Conservation (phyloP, 805 yeast species). For the Wickerhamiella cacticola region DNA sequence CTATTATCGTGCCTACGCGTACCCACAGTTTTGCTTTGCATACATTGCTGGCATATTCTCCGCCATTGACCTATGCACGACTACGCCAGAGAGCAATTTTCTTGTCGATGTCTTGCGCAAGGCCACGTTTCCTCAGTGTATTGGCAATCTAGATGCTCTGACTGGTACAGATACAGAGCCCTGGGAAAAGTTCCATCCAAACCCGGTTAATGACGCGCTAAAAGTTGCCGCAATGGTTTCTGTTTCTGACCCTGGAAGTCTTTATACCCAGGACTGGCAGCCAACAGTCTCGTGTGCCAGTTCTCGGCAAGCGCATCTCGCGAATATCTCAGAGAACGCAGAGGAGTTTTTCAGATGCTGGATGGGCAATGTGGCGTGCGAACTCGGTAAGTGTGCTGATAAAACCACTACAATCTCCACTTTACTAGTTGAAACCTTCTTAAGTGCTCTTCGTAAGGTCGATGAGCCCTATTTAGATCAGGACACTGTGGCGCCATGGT, state of each 20-base stretch:
- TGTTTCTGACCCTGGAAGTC: conserved; percentile 5
- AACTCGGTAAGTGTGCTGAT: too few species aligned
- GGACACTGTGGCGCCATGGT: not conserved
- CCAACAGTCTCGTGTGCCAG: not conserved
- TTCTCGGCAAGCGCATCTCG: not conserved
- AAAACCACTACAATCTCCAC: not conserved
- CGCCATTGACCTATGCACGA: not conserved
- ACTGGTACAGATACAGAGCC: not conserved
- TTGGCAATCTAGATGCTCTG: not conserved
- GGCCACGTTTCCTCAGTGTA: not conserved
- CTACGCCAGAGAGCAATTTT: not conserved
- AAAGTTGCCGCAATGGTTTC: not conserved
- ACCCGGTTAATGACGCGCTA: not conserved
- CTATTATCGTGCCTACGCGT: not conserved
- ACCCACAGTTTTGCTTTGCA: not conserved
- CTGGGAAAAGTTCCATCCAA: not conserved
- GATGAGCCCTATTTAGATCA: not conserved
- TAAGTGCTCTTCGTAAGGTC: not conserved
- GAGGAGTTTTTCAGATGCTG: not conserved
- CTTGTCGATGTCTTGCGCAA: not conserved
- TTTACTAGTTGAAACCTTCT: not conserved
- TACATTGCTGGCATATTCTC: not conserved
- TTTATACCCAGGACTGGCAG: not conserved
- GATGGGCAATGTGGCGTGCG: not conserved
- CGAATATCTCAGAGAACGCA: not conserved